Evolutionary conservation across 495 filamentous ascomycete genomes (phyloP).

Genomic region (Talaromyces proteolyticus): DNA sequence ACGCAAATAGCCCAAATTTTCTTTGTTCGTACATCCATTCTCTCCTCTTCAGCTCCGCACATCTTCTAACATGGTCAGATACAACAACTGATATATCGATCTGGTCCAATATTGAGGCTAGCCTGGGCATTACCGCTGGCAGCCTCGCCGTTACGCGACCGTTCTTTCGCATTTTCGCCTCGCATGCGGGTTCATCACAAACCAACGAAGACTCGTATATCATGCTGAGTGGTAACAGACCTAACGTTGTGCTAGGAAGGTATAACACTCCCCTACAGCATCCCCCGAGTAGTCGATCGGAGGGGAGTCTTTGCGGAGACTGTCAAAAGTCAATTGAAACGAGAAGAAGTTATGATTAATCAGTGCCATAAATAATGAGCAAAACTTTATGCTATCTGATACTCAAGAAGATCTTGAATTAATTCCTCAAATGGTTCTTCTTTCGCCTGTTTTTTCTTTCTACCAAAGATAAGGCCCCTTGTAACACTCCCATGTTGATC

Average conservation of each 20-base stretch:
- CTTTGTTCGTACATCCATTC: slow-evolving; percentile 16
- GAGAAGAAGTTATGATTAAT: too few species aligned
- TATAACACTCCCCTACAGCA: too few species aligned
- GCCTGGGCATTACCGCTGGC: slow-evolving; percentile 33
- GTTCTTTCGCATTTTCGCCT: slow-evolving; percentile 21
- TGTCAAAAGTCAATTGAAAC: background rate
- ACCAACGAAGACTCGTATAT: background rate
- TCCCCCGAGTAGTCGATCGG: background rate
- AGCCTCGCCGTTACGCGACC: slow-evolving; percentile 33
- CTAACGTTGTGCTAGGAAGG: background rate
- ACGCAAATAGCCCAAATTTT: slow-evolving; percentile 21
- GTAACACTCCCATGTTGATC: background rate
- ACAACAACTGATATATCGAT: slow-evolving; percentile 29
- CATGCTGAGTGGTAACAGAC: background rate
- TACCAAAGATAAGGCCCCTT: background rate
- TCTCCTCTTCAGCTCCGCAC: background rate
- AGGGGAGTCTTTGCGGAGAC: background rate
- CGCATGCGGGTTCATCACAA: background rate
- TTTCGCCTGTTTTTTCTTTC: background rate
- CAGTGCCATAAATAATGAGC: too few species aligned
- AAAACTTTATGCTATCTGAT: too few species aligned
- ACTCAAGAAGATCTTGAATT: too few species aligned
- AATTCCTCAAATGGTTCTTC: background rate
- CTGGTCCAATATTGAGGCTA: slow-evolving; percentile 33
- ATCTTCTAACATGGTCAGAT: slow-evolving; percentile 12